Base-by-base conservation (phyloP, 306 rosid species). In the Prunus dulcis region DNA sequence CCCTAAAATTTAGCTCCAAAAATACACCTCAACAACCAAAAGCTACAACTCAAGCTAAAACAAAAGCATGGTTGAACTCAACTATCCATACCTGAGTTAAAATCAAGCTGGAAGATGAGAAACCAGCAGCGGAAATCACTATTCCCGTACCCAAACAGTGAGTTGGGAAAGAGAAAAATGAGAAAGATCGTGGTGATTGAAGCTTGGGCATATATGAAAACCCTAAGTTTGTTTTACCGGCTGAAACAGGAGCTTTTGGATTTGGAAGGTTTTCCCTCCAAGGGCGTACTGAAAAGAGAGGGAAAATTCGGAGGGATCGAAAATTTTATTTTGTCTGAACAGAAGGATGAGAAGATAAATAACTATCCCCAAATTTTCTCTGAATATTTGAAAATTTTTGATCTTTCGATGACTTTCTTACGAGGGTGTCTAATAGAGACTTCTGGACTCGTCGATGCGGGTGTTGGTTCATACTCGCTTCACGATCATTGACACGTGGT, bases 241-340 rank as follows among this genome's bases (percentile, higher is more conserved):
- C 47, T 19, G 72, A 62, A 45, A 75, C 71, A 79, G 79, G 55
- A 81, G 81, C 49, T 71, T 70, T 73, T 25, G 68, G 84, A 58
- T 66, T 72, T 74, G 28, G 82, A 78, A 71, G 81, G 68, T 85
- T 84, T 88, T 91, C 95, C 96, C 95, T 93, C 98, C 96, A 91
- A 86, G 53, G 78, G 67, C 70, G 84, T 66, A 72, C 9, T 52
- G 87, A 85, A 85, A 88, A 89, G 95, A 89, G 97, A 89, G 98
- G 96, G 98, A 91, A 91, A 93, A 86, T 61, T n/a, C 67, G 20
- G 68, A 69, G 80, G 73, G 84, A 86, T 82, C 84, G 85, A 82
- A 88, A 83, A 19, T 79, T 82, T 79, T 50, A 60, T 34, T 23
- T 87, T 76, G 66, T 70, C 84, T 57, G 75, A 81, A 83, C 80